These are phyloP conservation scores for Paracamarosporium sp. DNA, from an alignment of 2,329 filamentous ascomycete genomes.

Conservation along the genomic window DNA sequence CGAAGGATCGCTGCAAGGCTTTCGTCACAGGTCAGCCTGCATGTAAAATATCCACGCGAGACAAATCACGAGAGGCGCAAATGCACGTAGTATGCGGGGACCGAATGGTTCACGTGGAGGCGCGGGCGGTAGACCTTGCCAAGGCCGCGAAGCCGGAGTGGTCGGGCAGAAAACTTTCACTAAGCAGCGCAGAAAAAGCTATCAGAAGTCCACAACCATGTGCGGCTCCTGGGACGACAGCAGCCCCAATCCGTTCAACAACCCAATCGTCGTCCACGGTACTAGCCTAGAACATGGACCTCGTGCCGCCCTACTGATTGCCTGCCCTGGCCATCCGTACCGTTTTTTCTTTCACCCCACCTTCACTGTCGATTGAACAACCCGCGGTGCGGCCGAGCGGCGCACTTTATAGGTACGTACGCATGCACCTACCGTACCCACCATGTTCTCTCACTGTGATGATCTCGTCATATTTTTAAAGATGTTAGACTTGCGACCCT, in stretches of 20 bases:
- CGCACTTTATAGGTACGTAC: slow-evolving; percentile 20
- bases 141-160: slow-evolving; percentile 5
- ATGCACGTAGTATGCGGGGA: background rate
- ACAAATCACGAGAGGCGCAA: background rate
- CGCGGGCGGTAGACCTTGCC: background rate
- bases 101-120: slow-evolving; percentile 3
- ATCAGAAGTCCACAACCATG: slow-evolving; percentile 21
- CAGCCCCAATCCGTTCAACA: slow-evolving; percentile 9
- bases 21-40: slow-evolving; percentile 5
- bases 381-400: background rate
- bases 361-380: slow-evolving; percentile 13
- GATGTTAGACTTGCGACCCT: slow-evolving; percentile 51
- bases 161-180: slow-evolving; percentile 14
- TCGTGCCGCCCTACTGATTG: slow-evolving; percentile 17
- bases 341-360: slow-evolving; percentile 12
- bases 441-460: slow-evolving; percentile 32
- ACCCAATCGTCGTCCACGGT: slow-evolving; percentile 12
- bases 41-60: background rate
- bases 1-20: background rate
- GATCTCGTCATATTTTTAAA: slow-evolving; percentile 44
- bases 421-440: background rate
- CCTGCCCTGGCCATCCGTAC: slow-evolving; percentile 17
- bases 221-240: slow-evolving; percentile 11
- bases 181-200: slow-evolving; percentile 4
- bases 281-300: slow-evolving; percentile 17